Percentiles rank a stretch among this genome's conserved stretches.
Evolutionary conservation across 2,329 filamentous ascomycete species (phyloP).

Genomic region (Mycosphaerella sp.): DNA sequence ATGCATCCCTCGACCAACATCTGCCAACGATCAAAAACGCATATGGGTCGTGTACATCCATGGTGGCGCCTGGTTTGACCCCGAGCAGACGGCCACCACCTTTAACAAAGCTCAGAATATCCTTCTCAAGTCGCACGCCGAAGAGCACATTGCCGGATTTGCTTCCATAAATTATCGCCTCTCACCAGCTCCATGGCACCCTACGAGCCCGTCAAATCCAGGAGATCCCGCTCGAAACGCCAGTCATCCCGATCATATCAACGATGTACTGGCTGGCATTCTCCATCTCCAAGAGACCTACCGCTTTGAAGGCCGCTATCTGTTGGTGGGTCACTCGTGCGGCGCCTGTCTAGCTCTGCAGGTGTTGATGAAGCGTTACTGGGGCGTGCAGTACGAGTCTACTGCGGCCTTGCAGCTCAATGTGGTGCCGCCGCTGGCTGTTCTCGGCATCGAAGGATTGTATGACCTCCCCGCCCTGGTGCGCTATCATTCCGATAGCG

Average conservation of each 20-base stretch:
- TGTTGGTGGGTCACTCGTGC: constrained; percentile 57
- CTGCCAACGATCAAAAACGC: constrained; percentile 15
- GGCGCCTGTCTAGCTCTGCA: constrained; percentile 61
- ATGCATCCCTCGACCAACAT: constrained; percentile 36
- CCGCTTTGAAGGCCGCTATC: constrained; percentile 41
- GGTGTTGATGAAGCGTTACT: constrained; percentile 44
- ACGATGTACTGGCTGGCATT: constrained; percentile 51
- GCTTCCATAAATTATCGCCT: constrained; percentile 61
- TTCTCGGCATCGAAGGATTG: constrained; percentile 60
- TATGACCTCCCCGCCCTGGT: constrained; percentile 57
- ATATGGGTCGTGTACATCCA: constrained; percentile 41
- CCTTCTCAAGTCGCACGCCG: constrained; percentile 28
- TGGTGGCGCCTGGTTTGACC: constrained; percentile 47
- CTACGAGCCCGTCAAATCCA: constrained; percentile 42
- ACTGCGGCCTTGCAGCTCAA: constrained; percentile 24
- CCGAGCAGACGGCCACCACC: constrained; percentile 34
- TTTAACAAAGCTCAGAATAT: constrained; percentile 35
- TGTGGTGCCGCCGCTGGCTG: constrained; percentile 41
- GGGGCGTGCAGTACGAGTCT: constrained; percentile 27
- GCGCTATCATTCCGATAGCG: constrained; percentile 36
- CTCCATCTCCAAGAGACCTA: constrained; percentile 45
- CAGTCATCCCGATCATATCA: constrained; percentile 55
- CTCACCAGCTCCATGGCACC: constrained; percentile 44
- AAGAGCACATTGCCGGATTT: constrained; percentile 50
- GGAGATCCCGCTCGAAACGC: constrained; percentile 45